Percentiles rank a stretch among this genome's conserved stretches.
phyloP scores from a whole-genome alignment of 1,284 basidiomycete species.

The Trametes versicolor region DNA sequence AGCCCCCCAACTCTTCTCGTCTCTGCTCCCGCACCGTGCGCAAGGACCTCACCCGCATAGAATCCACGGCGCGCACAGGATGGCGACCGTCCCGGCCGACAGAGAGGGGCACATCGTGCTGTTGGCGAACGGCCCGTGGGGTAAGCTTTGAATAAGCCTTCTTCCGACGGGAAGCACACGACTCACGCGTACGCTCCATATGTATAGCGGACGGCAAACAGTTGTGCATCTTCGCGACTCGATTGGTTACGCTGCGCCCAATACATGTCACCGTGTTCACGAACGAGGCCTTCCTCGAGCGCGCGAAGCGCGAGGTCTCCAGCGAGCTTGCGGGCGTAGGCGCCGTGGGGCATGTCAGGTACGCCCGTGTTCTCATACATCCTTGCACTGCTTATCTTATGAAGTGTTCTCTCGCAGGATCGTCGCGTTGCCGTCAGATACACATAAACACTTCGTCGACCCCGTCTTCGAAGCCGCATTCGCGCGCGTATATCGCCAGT shows the following conservation, averaged over 20 bases:
- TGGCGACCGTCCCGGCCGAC: not conserved
- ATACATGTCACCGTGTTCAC: constrained; percentile 17
- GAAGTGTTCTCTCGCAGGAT: not conserved
- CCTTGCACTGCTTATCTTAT: too few species aligned
- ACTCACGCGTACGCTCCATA: not conserved
- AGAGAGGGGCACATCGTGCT: constrained; percentile 19
- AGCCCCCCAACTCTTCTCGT: not conserved
- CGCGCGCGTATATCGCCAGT: constrained; percentile 7
- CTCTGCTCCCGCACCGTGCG: not conserved
- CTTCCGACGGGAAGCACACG: not conserved
- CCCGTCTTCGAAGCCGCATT: constrained; percentile 19
- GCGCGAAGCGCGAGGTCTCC: constrained; percentile 19
- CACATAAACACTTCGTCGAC: constrained; percentile 15
- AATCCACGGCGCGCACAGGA: not conserved
- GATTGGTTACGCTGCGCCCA: constrained; percentile 12
- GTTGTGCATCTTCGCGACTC: constrained; percentile 21
- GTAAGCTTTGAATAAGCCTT: constrained; percentile 1
- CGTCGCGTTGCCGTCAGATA: constrained; percentile 16
- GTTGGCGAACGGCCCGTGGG: constrained; percentile 20
- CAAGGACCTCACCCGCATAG: not conserved
- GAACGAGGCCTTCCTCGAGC: constrained; percentile 12
- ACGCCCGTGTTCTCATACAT: not conserved
- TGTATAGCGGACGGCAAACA: constrained; percentile 19
- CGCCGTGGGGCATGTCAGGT: constrained; percentile 9
- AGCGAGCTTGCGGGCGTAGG: constrained; percentile 16